Conservation (phyloP, 306 rosid genomes). For the Sesbania bispinosa region DNA sequence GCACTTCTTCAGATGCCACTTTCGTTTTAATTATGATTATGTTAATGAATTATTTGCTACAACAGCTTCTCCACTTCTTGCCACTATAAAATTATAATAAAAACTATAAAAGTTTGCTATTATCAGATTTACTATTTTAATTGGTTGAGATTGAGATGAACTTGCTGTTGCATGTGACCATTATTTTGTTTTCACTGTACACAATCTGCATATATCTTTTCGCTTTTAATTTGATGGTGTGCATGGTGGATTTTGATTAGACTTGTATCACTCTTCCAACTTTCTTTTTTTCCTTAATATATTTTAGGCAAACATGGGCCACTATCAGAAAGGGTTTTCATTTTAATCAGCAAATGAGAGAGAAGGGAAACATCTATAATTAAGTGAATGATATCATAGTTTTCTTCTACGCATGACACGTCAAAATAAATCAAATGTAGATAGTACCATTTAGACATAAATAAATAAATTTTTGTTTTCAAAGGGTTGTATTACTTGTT, state of each 20-base stretch:
- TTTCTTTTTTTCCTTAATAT: not conserved
- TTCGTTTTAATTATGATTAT: slow-evolving; percentile 46
- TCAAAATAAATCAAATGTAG: not conserved
- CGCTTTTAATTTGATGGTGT: not conserved
- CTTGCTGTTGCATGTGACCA: not conserved
- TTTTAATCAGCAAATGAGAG: not conserved
- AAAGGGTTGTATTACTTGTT: too few relatives aligned
- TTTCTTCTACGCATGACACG: not conserved
- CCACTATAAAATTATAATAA: slow-evolving; percentile 12
- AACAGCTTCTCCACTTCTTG: slow-evolving; percentile 52
- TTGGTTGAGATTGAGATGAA: slow-evolving; percentile 18
- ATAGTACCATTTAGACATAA: too few relatives aligned
- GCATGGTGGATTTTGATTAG: slow-evolving; percentile 29
- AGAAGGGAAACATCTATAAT: not conserved
- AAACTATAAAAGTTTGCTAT: not conserved
- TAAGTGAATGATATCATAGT: not conserved
- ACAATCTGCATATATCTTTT: not conserved
- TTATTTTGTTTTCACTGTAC: slow-evolving; percentile 1
- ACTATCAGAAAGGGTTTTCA: not conserved
- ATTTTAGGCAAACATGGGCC: not conserved
- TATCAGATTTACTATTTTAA: not conserved
- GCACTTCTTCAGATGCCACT: slow-evolving; percentile 51
- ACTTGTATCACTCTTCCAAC: slow-evolving; percentile 15
- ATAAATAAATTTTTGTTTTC: too few relatives aligned
- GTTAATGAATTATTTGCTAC: slow-evolving; percentile 41